Base-by-base conservation (phyloP, 768 basidiomycete species). In the Trametes maxima region DNA sequence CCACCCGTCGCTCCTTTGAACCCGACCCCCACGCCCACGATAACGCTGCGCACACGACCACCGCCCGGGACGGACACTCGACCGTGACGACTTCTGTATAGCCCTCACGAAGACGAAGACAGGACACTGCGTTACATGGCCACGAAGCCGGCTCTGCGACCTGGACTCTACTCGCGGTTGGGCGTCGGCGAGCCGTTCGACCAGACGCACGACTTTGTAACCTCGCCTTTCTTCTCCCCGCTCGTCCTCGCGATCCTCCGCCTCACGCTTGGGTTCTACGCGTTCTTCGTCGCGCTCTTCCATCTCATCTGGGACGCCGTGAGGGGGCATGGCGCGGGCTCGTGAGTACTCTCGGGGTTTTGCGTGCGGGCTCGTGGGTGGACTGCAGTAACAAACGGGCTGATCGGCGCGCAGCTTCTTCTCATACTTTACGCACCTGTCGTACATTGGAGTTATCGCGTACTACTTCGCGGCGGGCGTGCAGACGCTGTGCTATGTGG, bases 371-470 rank as follows among this genome's bases (percentile, higher is more conserved):
- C 12, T 11, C 40, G 19, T 19, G 25, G 14, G 49, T 22, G 3
- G 22, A 25, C 16, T 37, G 21, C 47, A 24, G 22, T 33, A 33
- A 33, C 28, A 33, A 8, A 33, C 28, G 28, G 28, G 45, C 45
- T 46, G 21, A 17, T 22, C 3, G 5, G 39, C 37, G 39, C 22
- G 37, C 68, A 88, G 87, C 19, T 87, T 75, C 74, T 79, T 86
- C 64, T 81, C 82, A 8, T 89, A 85, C 73, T 89, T 89, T 70
- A 89, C 88, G 0, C 65, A 82, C 59, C 78, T 89, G 0, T 80
- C 84, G 0, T 87, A 83, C 59, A 82, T 83, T 39, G 89, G 89
- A 0, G 65, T 88, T 1, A 77, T 80, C 19, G 78, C 86, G 21
- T 90, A 89, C 71, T 84, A 84, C 70, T 85, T 79, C 70, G 86